Evolutionary conservation across 2,329 filamentous ascomycete genomes (phyloP), one percentile per base, ranked within the genome.

Genomic region (Trichophyton rubrum): DNA sequence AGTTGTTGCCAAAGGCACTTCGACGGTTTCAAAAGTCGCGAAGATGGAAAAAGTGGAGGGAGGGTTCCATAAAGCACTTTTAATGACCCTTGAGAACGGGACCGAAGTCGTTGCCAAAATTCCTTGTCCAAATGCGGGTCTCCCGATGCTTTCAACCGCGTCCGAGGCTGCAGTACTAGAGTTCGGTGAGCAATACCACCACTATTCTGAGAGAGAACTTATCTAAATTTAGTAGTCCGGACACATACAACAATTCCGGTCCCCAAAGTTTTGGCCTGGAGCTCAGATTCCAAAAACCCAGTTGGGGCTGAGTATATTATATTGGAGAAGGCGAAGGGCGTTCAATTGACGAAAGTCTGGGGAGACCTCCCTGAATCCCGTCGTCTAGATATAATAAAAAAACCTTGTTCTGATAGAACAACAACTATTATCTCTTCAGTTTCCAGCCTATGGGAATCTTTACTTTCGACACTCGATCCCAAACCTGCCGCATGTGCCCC

Each of bases 91-190:
- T 45, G 62, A 61, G 15, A 64, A 72, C 60, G 67, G 68, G 27
- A 64, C 27, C 1, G 68, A 72, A 56, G 61, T 71, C 0, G 65
- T 74, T 57, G 70, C 69, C 1, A 72, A 72, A 24, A 66, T 73
- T 35, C 69, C 70, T 0, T 72, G 65, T 61, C 67, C 53, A 1
- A 68, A 67, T 63, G 66, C 69, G 51, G 70, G 70, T 6, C 67
- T 67, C 17, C n/a, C 66, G 2, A 59, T 27, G 1, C 65, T 66
- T n/a, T 67, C 63, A n/a, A 71, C 70, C n/a, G 70, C 68, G 3
- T 66, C 65, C 17, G 71, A 73, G 62, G 70, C 72, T 5, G 71
- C 67, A 2, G 62, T 61, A 61, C 60, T 71, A 49, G 61, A 69
- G 59, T 71, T 65, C 33, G 45, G 66, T 70, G 66, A 58, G 41